These are phyloP conservation scores for Venturiaceae sp. DNA, from an alignment of 2,329 filamentous ascomycete genomes.

Conservation along the genomic window DNA sequence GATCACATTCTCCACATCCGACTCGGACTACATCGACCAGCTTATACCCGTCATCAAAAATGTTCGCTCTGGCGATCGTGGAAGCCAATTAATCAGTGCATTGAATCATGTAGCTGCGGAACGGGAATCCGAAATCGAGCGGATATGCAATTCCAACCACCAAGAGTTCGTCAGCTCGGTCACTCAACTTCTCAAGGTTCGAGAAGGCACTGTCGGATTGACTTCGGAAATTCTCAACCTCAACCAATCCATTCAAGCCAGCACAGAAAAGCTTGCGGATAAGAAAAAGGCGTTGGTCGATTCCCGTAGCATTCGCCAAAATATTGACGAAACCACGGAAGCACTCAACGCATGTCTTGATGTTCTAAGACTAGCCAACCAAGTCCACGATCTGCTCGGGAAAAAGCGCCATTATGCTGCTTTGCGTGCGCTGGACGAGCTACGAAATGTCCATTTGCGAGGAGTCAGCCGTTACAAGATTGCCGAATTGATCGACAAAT, in stretches of 20 bases:
- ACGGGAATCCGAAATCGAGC: slow-evolving; percentile 84
- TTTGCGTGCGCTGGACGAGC: slow-evolving; percentile 83
- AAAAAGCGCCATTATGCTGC: slow-evolving; percentile 96
- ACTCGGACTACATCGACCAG: slow-evolving; percentile 91
- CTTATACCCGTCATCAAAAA: slow-evolving; percentile 91
- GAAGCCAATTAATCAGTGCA: slow-evolving; percentile 64
- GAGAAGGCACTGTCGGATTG: slow-evolving; percentile 79
- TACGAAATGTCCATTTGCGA: slow-evolving; percentile 92
- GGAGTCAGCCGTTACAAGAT: slow-evolving; percentile 92
- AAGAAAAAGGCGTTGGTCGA: slow-evolving; percentile 94
- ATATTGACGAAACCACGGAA: slow-evolving; percentile 86
- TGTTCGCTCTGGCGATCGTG: slow-evolving; percentile 66
- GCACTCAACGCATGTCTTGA: slow-evolving; percentile 86
- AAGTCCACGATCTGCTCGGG: slow-evolving; percentile 81
- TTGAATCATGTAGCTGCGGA: slow-evolving; percentile 75
- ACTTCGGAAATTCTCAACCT: slow-evolving; percentile 86
- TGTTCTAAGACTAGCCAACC: slow-evolving; percentile 84
- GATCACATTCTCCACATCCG: slow-evolving; percentile 88
- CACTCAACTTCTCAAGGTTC: slow-evolving; percentile 83
- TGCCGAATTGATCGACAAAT: slow-evolving; percentile 91
- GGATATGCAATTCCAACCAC: slow-evolving; percentile 89
- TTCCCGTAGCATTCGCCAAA: slow-evolving; percentile 83
- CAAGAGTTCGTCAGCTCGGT: slow-evolving; percentile 94
- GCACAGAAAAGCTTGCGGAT: slow-evolving; percentile 85
- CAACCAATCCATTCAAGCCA: slow-evolving; percentile 90